These are phyloP conservation scores for Pythium plurisporium DNA, from an alignment of 352 stramenopile genomes.

Conservation along the genomic window DNA sequence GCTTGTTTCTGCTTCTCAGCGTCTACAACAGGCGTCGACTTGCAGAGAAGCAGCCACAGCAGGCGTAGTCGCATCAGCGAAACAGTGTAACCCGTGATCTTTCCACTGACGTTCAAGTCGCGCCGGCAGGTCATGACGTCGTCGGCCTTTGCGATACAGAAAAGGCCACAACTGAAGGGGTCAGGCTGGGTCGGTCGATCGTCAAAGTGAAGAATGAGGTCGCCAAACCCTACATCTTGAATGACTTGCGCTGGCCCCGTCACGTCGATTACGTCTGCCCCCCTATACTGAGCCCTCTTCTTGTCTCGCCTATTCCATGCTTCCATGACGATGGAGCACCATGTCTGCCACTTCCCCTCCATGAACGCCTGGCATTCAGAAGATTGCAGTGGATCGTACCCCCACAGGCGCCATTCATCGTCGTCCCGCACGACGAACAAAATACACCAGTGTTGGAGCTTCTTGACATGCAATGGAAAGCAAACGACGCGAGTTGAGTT, in stretches of 20 bases:
- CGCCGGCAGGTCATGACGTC: background rate
- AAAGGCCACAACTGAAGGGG: background rate
- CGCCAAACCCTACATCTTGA: too few relatives aligned
- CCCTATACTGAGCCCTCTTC: background rate
- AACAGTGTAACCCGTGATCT: background rate
- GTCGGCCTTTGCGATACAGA: background rate
- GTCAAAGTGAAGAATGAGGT: too few relatives aligned
- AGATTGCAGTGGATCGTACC: background rate
- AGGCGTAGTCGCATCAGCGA: background rate
- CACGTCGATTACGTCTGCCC: background rate
- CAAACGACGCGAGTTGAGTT: background rate
- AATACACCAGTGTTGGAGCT: background rate
- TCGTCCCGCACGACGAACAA: background rate
- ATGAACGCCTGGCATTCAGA: background rate
- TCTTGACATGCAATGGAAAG: background rate
- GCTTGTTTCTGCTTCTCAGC: background rate
- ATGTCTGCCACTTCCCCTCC: background rate
- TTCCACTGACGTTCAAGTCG: background rate
- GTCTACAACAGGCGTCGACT: background rate
- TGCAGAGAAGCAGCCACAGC: background rate
- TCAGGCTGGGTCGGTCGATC: background rate
- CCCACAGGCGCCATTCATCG: background rate
- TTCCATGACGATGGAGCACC: background rate
- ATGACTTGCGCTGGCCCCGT: too few relatives aligned
- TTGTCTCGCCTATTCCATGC: background rate